Evolutionary conservation across 2,329 filamentous ascomycete species (phyloP), one percentile per base, ranked within the genome.

Genomic region (Trichoderma pleuroti): DNA sequence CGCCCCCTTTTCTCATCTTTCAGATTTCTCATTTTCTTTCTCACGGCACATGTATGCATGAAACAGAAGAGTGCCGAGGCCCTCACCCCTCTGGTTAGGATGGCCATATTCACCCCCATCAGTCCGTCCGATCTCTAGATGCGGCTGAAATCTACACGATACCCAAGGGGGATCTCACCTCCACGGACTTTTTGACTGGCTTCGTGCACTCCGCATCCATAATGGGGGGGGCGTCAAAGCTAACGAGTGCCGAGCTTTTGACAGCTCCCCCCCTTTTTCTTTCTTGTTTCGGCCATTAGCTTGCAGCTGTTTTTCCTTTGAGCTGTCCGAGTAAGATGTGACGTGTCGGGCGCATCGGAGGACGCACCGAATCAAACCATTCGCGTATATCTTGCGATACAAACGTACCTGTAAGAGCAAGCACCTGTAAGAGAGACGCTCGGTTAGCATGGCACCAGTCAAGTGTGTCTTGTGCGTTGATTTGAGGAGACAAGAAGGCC

Each of bases 121-220:
- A 32, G 46, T 36, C 30, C 46, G 46, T 34, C 46, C 62, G 62
- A 65, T 56, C 62, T 52, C 32, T n/a, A 65, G 46, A 65, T 65
- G 62, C 62, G 46, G 46, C 62, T 65, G 21, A 65, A 52, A 64
- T 64, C 62, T 36, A 65, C 39, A 64, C 61, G 39, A 56, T 65
- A 34, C 39, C 30, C 16, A 65, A 36, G 32, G 30, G 46, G 46
- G 32, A 28, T 54, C 62, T 65, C 46, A 56, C 62, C 62, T 52
- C 30, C 21, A n/a, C 32, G 21, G 21, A 36, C 49, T 32, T 57
- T 56, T 66, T 66, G 49, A 42, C 52, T 34, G 34, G 63, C n/a
- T 54, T 39, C 49, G 26, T 57, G 32, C 24, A 56, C 49, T 24
- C 49, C 49, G 34, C 52, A 36, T 56, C 18, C 18, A 36, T 39